Conservation (phyloP, 805 yeast species). For the Saccharomycopsis sp. region DNA sequence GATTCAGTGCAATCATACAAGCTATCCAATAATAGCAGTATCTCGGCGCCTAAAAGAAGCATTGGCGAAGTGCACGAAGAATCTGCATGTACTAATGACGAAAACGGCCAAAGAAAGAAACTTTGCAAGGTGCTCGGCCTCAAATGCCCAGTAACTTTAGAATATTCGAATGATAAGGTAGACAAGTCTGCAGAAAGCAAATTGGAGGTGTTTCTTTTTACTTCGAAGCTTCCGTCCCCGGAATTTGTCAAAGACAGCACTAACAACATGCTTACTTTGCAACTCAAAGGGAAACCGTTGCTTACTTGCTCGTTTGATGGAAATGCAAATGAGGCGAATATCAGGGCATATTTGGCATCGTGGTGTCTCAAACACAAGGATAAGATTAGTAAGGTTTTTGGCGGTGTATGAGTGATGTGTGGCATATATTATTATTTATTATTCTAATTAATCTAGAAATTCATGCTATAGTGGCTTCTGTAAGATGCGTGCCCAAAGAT, state of each 20-base stretch:
- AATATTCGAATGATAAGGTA: background rate
- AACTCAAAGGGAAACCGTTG: background rate
- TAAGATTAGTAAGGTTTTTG: background rate
- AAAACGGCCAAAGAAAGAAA: background rate
- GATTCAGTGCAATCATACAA: background rate
- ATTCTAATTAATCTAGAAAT: no score
- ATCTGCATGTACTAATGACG: background rate
- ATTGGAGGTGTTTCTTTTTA: background rate
- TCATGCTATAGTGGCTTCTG: no score
- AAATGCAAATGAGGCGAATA: background rate
- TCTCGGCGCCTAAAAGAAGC: background rate
- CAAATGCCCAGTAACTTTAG: background rate
- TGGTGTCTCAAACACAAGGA: background rate
- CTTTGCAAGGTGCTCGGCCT: background rate
- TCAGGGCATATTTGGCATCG: background rate
- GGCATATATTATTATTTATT: no score
- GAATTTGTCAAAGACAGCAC: background rate
- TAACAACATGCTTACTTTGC: background rate
- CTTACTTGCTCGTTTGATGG: background rate
- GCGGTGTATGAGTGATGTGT: no score
- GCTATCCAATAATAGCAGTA: background rate
- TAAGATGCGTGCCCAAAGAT: no score
- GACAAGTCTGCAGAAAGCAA: conserved; percentile 2
- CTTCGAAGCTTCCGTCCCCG: background rate
- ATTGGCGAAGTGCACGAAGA: background rate